Base-by-base conservation (phyloP, 495 filamentous ascomycete genomes). In the Cryomyces minteri region DNA sequence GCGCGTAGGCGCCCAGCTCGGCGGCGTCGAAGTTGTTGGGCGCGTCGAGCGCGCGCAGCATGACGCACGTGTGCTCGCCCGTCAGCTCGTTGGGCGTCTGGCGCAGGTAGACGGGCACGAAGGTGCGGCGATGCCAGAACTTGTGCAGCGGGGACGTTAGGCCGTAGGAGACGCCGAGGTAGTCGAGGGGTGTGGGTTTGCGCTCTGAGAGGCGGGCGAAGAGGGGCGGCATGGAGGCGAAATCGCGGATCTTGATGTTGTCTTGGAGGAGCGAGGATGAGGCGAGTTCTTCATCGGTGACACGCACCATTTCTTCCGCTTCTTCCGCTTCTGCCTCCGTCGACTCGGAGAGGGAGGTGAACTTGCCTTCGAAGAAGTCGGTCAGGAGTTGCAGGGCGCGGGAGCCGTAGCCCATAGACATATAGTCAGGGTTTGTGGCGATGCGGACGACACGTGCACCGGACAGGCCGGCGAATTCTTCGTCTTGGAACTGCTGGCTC, bases 401-500 rank as follows among this genome's bases (percentile, higher is more conserved):
- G 7, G 80, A 83, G 14, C 92, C 92, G 56, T 96, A 96, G 5
- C 92, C 92, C 88, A 93, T 95, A 41, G 69, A 73, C n/a, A 70
- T 70, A 53, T 94, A 95, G 41, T 96, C 88, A 0, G 92, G 92
- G 58, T 95, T 92, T 1, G 90, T 95, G 5, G 92, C 92, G 48
- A 99, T 96, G 18, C 92, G 80, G 30, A 99, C 86, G 38, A 99
- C 67, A 31, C 92, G 76, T 32, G 88, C 92, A 34, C 92, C 92
- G 5, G 86, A 94, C 11, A 96, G 72, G 46, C 82, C 79, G 28
- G 90, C 90, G 53, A 99, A 99, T 45, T 93, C 84, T 51, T 93
- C 85, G 54, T 99, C 92, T 58, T 96, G 92, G 66, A 94, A 99
- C 61, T 99, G 92, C 59, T 96, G 90, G 58, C 83, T 88, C 44